phyloP scores from a whole-genome alignment of 2,329 filamentous ascomycete genomes.

The Geosmithia morbida region DNA sequence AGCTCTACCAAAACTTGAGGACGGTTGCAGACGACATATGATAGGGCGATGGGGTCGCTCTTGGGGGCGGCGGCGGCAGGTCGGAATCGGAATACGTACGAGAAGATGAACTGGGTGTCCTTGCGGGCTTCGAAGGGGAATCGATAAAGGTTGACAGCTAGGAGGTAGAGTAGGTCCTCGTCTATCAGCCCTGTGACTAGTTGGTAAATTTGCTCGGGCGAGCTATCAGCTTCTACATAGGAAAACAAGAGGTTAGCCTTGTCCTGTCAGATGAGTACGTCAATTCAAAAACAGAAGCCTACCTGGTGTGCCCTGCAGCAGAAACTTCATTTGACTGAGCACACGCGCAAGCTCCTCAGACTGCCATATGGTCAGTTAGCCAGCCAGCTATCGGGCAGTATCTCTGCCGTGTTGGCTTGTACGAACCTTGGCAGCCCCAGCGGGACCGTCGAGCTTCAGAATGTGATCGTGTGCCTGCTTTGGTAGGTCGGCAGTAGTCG shows the following conservation, averaged over 20 bases:
- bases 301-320: slow-evolving; percentile 90
- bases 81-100: slow-evolving; percentile 84
- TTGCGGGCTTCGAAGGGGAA: slow-evolving; percentile 94
- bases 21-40: slow-evolving; percentile 74
- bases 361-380: slow-evolving; percentile 27
- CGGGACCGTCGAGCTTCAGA: slow-evolving; percentile 33
- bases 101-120: slow-evolving; percentile 91
- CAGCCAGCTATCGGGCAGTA: not conserved
- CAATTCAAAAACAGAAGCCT: no score
- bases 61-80: slow-evolving; percentile 51
- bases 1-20: slow-evolving; percentile 80
- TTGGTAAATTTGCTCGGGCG: slow-evolving; percentile 75
- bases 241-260: not conserved
- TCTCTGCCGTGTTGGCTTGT: not conserved
- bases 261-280: not conserved
- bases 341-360: slow-evolving; percentile 78
- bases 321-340: slow-evolving; percentile 79
- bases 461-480: slow-evolving; percentile 42
- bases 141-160: slow-evolving; percentile 69
- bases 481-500: slow-evolving; percentile 33
- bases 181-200: slow-evolving; percentile 74
- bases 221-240: slow-evolving; percentile 61
- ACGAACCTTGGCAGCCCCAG: slow-evolving; percentile 30
- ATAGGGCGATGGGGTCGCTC: slow-evolving; percentile 69
- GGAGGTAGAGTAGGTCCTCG: slow-evolving; percentile 75